Evolutionary conservation across 371 early-diverging fungal genomes (phyloP).

Genomic region (Rhizopus delemar): DNA sequence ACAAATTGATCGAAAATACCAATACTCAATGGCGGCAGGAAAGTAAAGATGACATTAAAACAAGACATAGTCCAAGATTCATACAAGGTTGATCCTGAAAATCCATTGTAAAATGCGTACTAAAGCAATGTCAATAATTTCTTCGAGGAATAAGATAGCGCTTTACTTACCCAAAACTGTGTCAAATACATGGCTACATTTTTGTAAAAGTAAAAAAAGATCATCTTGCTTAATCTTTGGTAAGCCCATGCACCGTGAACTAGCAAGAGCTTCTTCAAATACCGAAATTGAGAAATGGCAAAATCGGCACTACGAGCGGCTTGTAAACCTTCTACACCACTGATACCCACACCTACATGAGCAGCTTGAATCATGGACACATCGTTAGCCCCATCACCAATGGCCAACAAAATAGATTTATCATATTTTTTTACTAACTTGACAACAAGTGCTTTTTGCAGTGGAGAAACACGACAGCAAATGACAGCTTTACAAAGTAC

Average conservation of each 20-base stretch:
- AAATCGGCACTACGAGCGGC: constrained; percentile 97
- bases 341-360: constrained; percentile 96
- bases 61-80: constrained; percentile 93
- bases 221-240: constrained; percentile 83
- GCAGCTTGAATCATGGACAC: constrained; percentile 98
- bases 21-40: constrained; percentile 85
- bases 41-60: constrained; percentile 90
- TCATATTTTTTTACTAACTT: constrained; percentile 80
- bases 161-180: constrained; percentile 86
- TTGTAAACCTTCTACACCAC: constrained; percentile 96
- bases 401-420: constrained; percentile 80
- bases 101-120: constrained; percentile 88
- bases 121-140: constrained; percentile 20
- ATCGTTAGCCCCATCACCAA: constrained; percentile 99
- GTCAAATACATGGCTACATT: constrained; percentile 95
- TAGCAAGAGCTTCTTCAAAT: constrained; percentile 82
- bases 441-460: constrained; percentile 94
- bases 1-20: constrained; percentile 95
- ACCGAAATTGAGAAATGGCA: constrained; percentile 92
- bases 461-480: constrained; percentile 93
- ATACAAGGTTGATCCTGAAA: constrained; percentile 90
- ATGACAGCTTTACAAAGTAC: constrained; percentile 83
- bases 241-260: constrained; percentile 96
- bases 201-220: constrained; percentile 93
- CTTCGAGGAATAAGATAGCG: constrained; percentile 1